Evolutionary conservation across 768 basidiomycete species (phyloP).

Genomic region (Pleurotus salmoneostramineus): DNA sequence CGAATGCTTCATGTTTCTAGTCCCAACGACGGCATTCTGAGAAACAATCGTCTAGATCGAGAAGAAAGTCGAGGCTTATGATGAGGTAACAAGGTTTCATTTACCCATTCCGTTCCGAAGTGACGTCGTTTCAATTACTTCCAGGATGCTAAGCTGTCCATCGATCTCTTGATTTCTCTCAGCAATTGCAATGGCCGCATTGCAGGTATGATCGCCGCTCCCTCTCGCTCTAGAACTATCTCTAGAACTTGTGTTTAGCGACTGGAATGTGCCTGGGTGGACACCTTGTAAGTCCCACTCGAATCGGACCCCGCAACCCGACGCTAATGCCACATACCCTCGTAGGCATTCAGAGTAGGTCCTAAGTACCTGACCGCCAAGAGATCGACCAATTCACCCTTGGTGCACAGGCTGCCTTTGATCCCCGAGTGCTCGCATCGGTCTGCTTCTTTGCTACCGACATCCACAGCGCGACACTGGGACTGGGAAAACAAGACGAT

Average conservation of each 20-base stretch:
- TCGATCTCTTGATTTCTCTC: constrained; percentile 71
- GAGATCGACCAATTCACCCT: neutral
- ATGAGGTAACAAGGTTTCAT: constrained; percentile 53
- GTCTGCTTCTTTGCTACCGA: constrained; percentile 97
- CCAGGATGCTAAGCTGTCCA: constrained; percentile 73
- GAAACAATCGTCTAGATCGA: constrained; percentile 55
- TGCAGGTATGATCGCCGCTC: constrained; percentile 48
- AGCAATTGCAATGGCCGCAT: constrained; percentile 90
- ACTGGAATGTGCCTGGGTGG: constrained; percentile 93
- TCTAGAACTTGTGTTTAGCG: constrained; percentile 30
- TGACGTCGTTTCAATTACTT: neutral
- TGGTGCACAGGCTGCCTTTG: constrained; percentile 72
- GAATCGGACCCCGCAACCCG: neutral
- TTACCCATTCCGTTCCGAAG: neutral
- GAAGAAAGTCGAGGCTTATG: constrained; percentile 83
- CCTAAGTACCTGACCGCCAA: too few species aligned
- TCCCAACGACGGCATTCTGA: neutral
- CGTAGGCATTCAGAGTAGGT: constrained; percentile 24
- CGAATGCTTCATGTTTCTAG: neutral
- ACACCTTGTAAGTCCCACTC: constrained; percentile 59
- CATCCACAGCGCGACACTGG: constrained; percentile 83
- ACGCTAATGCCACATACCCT: neutral
- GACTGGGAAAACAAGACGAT: constrained; percentile 81
- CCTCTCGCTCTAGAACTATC: constrained; percentile 9
- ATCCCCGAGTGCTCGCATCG: constrained; percentile 73